These are phyloP conservation scores for Solanum hybrid DNA, from an alignment of 305 asterid species.

Conservation along the genomic window DNA sequence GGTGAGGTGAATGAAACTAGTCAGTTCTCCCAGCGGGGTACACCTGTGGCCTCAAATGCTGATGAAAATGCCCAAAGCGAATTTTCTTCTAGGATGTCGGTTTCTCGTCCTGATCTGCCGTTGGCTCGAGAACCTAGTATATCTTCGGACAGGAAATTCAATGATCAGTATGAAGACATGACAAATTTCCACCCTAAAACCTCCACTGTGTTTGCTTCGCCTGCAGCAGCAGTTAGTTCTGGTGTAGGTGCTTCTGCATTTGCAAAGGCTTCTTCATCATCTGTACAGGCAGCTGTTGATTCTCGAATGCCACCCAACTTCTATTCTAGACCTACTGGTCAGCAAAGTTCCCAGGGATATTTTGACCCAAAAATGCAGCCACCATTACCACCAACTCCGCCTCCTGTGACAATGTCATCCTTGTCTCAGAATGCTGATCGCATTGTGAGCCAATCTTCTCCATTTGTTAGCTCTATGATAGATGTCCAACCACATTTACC, in stretches of 20 bases:
- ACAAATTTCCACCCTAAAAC: conserved; percentile 32
- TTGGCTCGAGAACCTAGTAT: conserved; percentile 81
- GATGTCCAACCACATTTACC: conserved; percentile 44
- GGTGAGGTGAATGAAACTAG: conserved; percentile 50
- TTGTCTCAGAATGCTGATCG: conserved; percentile 46
- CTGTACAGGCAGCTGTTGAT: conserved; percentile 37
- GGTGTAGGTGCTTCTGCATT: conserved; percentile 30
- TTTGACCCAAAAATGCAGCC: conserved; percentile 54
- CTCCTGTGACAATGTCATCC: conserved; percentile 48
- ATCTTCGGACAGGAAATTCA: conserved; percentile 64
- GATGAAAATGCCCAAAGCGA: conserved; percentile 63
- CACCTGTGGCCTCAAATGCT: conserved; percentile 50
- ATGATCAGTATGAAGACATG: conserved; percentile 40
- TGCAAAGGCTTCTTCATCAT: conserved; percentile 33
- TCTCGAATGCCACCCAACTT: conserved; percentile 45
- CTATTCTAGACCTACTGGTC: conserved; percentile 35
- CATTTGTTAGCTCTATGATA: conserved; percentile 26
- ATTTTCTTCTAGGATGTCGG: conserved; percentile 69
- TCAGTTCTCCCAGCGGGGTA: conserved; percentile 45
- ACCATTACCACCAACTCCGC: conserved; percentile 68
- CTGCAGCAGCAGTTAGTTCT: conserved; percentile 31
- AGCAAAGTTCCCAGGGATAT: conserved; percentile 47
- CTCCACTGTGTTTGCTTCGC: conserved; percentile 30
- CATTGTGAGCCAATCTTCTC: conserved; percentile 33
- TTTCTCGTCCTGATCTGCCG: conserved; percentile 45